A percentile compares a stretch with the other conserved stretches of the same genome.
Conservation (phyloP, 495 filamentous ascomycete species). For the Neurospora sp. region DNA sequence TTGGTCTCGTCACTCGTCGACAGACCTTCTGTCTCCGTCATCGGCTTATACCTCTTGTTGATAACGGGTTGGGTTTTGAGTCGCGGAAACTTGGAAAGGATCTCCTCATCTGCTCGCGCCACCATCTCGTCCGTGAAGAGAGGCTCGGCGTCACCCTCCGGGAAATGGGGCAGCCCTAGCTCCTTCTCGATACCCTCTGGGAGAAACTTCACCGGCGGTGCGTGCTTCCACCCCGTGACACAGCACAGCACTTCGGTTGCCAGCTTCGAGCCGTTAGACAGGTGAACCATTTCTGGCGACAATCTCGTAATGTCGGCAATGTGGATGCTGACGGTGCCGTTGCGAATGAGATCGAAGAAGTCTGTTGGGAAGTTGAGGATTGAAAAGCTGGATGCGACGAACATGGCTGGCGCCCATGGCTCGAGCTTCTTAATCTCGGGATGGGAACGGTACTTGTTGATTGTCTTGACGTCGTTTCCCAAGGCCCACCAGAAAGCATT, state of each 20-base stretch:
- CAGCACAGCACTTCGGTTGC: slow-evolving; percentile 56
- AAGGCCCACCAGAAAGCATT: slow-evolving; percentile 59
- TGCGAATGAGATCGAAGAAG: slow-evolving; percentile 51
- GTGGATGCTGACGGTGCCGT: slow-evolving; percentile 50
- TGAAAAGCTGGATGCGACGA: slow-evolving; percentile 47
- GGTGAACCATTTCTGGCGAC: slow-evolving; percentile 36
- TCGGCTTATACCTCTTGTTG: slow-evolving; percentile 33
- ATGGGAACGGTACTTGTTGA: slow-evolving; percentile 50
- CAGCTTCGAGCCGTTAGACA: slow-evolving; percentile 45
- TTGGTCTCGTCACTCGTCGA: slow-evolving; percentile 22
- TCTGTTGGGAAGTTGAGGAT: slow-evolving; percentile 63
- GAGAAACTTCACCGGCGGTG: slow-evolving; percentile 52
- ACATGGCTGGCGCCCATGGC: slow-evolving; percentile 56
- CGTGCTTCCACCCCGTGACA: slow-evolving; percentile 58
- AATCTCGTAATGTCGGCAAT: slow-evolving; percentile 51
- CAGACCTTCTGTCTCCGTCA: slow-evolving; percentile 28
- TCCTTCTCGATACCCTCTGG: slow-evolving; percentile 43
- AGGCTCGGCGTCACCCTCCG: slow-evolving; percentile 10
- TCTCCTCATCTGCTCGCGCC: slow-evolving; percentile 50
- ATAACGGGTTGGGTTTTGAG: slow-evolving; percentile 37
- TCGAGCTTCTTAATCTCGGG: slow-evolving; percentile 54
- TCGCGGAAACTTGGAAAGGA: slow-evolving; percentile 55
- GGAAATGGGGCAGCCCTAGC: slow-evolving; percentile 33
- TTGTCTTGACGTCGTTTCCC: slow-evolving; percentile 45
- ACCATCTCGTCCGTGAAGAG: slow-evolving; percentile 22